Conservation (phyloP, 495 filamentous ascomycete species). For the Penicillium salamii region DNA sequence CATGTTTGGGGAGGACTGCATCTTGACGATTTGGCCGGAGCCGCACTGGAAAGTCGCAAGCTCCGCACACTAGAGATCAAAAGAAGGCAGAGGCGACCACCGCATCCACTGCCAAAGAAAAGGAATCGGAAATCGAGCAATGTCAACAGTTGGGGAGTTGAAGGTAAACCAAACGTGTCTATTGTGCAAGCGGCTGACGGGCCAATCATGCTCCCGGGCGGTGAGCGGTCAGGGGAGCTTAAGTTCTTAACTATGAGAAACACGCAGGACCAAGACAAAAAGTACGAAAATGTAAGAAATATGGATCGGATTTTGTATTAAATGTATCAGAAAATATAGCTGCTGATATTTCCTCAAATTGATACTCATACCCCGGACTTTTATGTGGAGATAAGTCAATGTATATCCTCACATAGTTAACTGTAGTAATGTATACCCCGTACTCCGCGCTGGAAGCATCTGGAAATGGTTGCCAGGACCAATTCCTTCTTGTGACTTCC, state of each 20-base stretch:
- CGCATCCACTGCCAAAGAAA: slow-evolving; percentile 37
- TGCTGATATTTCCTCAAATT: no score
- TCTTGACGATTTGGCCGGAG: slow-evolving; percentile 54
- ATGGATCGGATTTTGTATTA: no score
- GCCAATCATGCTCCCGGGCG: slow-evolving; percentile 41
- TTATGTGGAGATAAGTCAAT: no score
- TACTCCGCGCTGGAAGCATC: slow-evolving; percentile 25
- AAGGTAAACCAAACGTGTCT: slow-evolving; percentile 44
- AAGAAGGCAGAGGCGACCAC: slow-evolving; percentile 35
- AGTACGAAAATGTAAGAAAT: no score
- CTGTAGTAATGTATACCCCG: neutral
- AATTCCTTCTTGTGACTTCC: neutral
- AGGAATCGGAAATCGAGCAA: slow-evolving; percentile 20
- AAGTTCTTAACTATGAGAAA: no score
- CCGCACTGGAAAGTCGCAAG: slow-evolving; percentile 48
- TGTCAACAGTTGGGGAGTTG: slow-evolving; percentile 16
- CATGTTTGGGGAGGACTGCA: slow-evolving; percentile 72
- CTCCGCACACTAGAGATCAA: slow-evolving; percentile 38
- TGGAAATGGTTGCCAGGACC: slow-evolving; percentile 19
- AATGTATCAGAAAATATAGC: no score
- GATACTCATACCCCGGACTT: no score
- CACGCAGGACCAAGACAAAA: no score
- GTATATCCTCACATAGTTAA: no score
- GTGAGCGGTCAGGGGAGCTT: slow-evolving; percentile 27
- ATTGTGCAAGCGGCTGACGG: slow-evolving; percentile 41